These are phyloP conservation scores for Coniella lustricola DNA, from an alignment of 2,329 filamentous ascomycete species.

Conservation along the genomic window DNA sequence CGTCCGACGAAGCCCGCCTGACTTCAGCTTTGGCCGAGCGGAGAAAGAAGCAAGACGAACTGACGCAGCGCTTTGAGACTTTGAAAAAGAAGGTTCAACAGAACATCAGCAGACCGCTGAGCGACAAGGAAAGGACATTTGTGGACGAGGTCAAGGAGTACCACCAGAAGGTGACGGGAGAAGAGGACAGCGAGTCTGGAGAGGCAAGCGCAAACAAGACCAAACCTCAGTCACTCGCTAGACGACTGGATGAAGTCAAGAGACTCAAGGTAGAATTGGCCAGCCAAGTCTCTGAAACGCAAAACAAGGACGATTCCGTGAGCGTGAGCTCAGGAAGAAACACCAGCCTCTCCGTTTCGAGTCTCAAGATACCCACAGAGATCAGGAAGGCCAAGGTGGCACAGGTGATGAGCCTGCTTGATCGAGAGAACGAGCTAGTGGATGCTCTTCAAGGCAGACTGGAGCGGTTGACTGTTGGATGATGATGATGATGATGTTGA, in stretches of 20 bases:
- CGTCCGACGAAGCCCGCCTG: constrained; percentile 49
- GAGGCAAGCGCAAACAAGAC: constrained; percentile 22
- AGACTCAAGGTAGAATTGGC: constrained; percentile 45
- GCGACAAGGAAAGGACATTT: constrained; percentile 54
- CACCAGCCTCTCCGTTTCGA: constrained; percentile 28
- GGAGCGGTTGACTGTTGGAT: constrained; percentile 43
- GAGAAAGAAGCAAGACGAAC: constrained; percentile 46
- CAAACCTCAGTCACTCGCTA: constrained; percentile 43
- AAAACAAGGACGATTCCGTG: constrained; percentile 21
- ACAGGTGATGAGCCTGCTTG: constrained; percentile 56
- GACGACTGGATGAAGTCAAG: constrained; percentile 51
- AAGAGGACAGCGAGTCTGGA: constrained; percentile 20
- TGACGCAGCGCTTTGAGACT: constrained; percentile 53
- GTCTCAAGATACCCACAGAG: constrained; percentile 50
- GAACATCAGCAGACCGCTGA: constrained; percentile 44
- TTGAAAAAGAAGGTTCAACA: constrained; percentile 46
- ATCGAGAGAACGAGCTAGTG: constrained; percentile 60
- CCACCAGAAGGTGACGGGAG: constrained; percentile 34
- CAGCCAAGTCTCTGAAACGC: constrained; percentile 41
- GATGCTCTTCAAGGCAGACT: constrained; percentile 59
- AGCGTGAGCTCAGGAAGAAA: constrained; percentile 21
- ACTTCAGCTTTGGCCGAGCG: constrained; percentile 51
- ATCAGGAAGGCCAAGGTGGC: constrained; percentile 56
- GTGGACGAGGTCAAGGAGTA: constrained; percentile 34
- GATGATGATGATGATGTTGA: constrained; percentile 1